Conservation (phyloP, 208 protist species). For the Endotrypanum monterogeii region DNA sequence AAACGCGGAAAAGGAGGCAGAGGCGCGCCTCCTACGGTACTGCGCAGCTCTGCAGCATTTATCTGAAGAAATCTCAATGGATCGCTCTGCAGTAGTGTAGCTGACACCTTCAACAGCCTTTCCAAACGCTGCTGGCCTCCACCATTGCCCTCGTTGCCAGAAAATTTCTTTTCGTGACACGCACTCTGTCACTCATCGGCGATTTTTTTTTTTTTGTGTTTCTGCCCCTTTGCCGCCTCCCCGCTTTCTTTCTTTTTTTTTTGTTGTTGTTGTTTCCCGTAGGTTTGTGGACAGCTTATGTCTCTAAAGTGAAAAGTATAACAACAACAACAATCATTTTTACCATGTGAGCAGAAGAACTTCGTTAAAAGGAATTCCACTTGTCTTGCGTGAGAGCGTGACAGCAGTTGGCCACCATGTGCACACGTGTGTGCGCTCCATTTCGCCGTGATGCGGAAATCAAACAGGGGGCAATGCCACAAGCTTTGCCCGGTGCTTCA, state of each 20-base stretch:
- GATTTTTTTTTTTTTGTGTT: not conserved
- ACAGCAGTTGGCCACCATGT: no score
- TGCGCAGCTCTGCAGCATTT: conserved; percentile 42
- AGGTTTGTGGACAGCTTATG: not conserved
- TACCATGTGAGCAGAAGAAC: no score
- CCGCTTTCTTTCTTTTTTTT: no score
- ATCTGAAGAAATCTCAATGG: not conserved
- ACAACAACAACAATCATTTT: not conserved
- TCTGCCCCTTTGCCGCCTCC: not conserved
- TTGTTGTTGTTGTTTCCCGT: no score
- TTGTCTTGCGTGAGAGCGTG: no score
- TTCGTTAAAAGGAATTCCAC: no score
- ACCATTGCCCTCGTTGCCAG: not conserved
- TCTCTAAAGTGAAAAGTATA: not conserved
- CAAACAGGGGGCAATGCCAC: no score
- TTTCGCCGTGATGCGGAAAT: no score
- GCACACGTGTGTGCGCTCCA: no score
- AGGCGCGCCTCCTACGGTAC: conserved; percentile 47
- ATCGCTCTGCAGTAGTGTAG: not conserved
- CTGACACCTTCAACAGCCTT: not conserved
- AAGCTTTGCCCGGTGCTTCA: no score
- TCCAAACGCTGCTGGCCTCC: not conserved
- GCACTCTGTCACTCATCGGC: not conserved
- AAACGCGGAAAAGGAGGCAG: conserved; percentile 22
- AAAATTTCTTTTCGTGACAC: not conserved